Conservation (phyloP, 2,329 filamentous ascomycete genomes). For the Ophiostoma pallidulum region DNA sequence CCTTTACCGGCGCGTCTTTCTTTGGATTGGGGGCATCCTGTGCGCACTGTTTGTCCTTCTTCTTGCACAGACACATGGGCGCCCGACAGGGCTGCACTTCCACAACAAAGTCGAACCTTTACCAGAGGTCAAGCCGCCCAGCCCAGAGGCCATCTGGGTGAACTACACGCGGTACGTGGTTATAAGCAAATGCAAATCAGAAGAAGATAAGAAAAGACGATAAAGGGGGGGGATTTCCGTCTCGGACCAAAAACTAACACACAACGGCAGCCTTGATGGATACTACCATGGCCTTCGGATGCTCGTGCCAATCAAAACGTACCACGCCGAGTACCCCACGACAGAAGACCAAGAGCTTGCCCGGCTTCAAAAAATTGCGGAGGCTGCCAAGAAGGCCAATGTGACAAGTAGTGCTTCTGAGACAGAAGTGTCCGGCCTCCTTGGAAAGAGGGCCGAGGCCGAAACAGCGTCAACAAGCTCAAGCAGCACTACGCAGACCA, state of each 20-base stretch:
- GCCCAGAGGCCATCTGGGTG: conserved; percentile 25
- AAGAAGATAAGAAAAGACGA: too few relatives aligned
- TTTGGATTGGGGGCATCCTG: conserved; percentile 36
- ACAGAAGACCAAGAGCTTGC: conserved; percentile 17
- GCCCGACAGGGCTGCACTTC: conserved; percentile 17
- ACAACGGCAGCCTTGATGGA: conserved; percentile 54
- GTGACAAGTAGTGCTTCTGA: conserved; percentile 22
- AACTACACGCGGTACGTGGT: conserved; percentile 34
- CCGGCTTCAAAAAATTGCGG: conserved; percentile 6
- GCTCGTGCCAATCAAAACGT: conserved; percentile 52
- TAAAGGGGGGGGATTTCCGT: too few relatives aligned
- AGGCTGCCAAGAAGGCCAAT: conserved; percentile 6
- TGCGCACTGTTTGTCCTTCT: conserved; percentile 17
- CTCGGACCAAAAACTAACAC: background rate
- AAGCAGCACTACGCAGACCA: background rate
- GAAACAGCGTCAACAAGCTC: background rate
- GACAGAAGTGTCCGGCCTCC: background rate
- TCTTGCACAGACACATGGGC: conserved; percentile 16
- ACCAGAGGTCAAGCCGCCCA: conserved; percentile 22
- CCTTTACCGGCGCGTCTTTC: conserved; percentile 41
- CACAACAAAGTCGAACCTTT: conserved; percentile 19
- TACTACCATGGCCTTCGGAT: conserved; percentile 73
- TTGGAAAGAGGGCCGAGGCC: background rate
- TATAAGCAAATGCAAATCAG: too few relatives aligned
- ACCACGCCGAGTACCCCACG: conserved; percentile 65